These are phyloP conservation scores for Calcarisporium arbuscula DNA, from an alignment of 2,329 filamentous ascomycete species.

Conservation along the genomic window DNA sequence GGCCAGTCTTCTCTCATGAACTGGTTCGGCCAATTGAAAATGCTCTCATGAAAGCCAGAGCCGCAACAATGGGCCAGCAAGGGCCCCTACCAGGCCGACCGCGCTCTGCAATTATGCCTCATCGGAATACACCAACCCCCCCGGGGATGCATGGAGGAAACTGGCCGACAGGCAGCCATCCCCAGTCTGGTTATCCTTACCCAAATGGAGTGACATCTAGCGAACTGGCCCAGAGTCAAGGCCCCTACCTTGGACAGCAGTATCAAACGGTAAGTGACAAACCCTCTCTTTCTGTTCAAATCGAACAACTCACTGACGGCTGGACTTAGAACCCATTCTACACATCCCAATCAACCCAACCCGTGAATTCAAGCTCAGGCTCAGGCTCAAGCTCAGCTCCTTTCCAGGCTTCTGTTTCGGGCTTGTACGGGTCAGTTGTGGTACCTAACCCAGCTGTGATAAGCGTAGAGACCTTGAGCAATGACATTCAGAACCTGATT, in stretches of 20 bases:
- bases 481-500: conserved; percentile 77
- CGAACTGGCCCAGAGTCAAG: conserved; percentile 9
- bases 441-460: conserved; percentile 36
- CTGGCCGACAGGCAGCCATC: conserved; percentile 16
- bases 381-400: conserved; percentile 26
- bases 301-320: neutral
- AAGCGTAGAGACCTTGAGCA: conserved; percentile 69
- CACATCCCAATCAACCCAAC: conserved; percentile 32
- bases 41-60: conserved; percentile 76
- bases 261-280: conserved; percentile 20
- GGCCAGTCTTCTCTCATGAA: conserved; percentile 84
- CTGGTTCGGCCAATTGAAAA: conserved; percentile 89
- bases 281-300: too few species aligned
- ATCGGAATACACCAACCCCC: conserved; percentile 69
- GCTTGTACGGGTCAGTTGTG: conserved; percentile 26
- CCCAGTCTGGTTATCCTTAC: conserved; percentile 20
- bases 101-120: conserved; percentile 49
- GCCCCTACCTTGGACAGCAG: conserved; percentile 18
- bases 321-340: conserved; percentile 17
- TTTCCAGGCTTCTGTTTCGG: conserved; percentile 35
- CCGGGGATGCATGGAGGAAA: conserved; percentile 39
- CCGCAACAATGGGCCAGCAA: conserved; percentile 51
- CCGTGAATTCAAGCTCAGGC: too few species aligned
- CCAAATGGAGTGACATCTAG: conserved; percentile 23
- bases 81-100: conserved; percentile 37